Evolutionary conservation across 306 rosid species (phyloP).

Genomic region (Cicer pinnatifidum): DNA sequence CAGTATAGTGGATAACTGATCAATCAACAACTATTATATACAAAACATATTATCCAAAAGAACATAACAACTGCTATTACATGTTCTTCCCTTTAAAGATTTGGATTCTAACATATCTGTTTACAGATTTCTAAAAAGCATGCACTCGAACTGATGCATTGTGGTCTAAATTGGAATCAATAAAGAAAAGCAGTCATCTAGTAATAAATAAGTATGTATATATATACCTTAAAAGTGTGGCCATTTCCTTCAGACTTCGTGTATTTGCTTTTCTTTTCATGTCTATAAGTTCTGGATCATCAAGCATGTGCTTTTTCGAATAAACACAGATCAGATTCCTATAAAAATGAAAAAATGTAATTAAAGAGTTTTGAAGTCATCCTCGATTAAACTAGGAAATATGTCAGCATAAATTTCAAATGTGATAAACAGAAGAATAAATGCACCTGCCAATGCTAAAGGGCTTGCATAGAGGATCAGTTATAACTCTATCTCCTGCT

Average conservation of each 20-base stretch:
- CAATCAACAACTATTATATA: slow-evolving; percentile 19
- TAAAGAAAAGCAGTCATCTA: slow-evolving; percentile 18
- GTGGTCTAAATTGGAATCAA: neutral
- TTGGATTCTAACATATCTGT: slow-evolving; percentile 24
- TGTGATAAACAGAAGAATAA: slow-evolving; percentile 39
- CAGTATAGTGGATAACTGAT: slow-evolving; percentile 33
- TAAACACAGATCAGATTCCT: slow-evolving; percentile 99
- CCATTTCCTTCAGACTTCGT: slow-evolving; percentile 95
- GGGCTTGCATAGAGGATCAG: slow-evolving; percentile 95
- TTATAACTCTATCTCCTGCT: slow-evolving; percentile 96
- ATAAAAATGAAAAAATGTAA: slow-evolving; percentile 23
- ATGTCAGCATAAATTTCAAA: slow-evolving; percentile 21
- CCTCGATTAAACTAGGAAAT: slow-evolving; percentile 31
- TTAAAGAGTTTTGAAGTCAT: slow-evolving; percentile 17
- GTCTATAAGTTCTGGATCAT: slow-evolving; percentile 82
- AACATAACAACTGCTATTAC: slow-evolving; percentile 18
- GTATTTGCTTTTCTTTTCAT: slow-evolving; percentile 88
- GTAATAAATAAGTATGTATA: slow-evolving; percentile 30
- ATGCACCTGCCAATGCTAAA: slow-evolving; percentile 96
- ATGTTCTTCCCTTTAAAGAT: slow-evolving; percentile 24
- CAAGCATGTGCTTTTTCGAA: slow-evolving; percentile 95
- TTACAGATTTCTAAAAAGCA: slow-evolving; percentile 20
- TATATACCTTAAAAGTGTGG: slow-evolving; percentile 77
- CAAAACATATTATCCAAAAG: slow-evolving; percentile 33
- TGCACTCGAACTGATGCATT: slow-evolving; percentile 39